Percentiles rank a stretch among this genome's conserved stretches.
Evolutionary conservation across 768 basidiomycete species (phyloP).

Genomic region (Russula griseocarnosa): DNA sequence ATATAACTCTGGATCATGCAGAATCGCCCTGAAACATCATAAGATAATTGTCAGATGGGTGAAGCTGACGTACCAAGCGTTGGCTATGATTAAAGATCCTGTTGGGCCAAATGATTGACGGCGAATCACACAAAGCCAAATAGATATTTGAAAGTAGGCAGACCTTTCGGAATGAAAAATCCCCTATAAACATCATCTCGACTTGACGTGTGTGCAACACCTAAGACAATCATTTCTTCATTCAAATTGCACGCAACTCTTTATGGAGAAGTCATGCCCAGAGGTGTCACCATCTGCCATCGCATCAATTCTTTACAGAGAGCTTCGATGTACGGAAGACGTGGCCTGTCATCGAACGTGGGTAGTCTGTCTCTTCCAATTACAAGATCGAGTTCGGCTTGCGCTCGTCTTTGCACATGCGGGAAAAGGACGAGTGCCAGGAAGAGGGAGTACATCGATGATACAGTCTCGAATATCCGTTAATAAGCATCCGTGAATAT

Average conservation of each 20-base stretch:
- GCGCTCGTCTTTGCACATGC: slow-evolving; percentile 17
- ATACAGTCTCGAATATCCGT: slow-evolving; percentile 6
- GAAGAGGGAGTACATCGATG: slow-evolving; percentile 15
- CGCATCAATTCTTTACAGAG: not conserved
- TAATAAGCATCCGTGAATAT: not conserved
- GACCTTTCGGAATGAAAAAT: slow-evolving; percentile 21
- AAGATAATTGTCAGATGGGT: not conserved
- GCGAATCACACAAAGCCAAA: too few relatives aligned
- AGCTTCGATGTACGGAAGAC: slow-evolving; percentile 1
- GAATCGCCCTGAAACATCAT: slow-evolving; percentile 13
- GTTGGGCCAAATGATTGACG: not conserved
- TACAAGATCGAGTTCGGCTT: slow-evolving; percentile 33
- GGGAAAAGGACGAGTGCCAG: slow-evolving; percentile 11
- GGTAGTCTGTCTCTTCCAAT: slow-evolving; percentile 33
- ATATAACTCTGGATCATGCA: slow-evolving; percentile 16
- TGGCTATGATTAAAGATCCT: slow-evolving; percentile 12
- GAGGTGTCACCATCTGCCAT: slow-evolving; percentile 2
- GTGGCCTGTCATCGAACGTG: slow-evolving; percentile 29
- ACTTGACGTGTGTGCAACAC: not conserved
- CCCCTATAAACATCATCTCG: slow-evolving; percentile 16
- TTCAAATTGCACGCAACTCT: not conserved
- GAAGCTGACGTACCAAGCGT: slow-evolving; percentile 10
- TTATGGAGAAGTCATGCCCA: not conserved
- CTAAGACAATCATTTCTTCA: not conserved
- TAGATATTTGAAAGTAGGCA: not conserved